Evolutionary conservation across 2,329 filamentous ascomycete species (phyloP), one percentile per base, ranked within the genome.

Genomic region (Davidsoniella eucalypti): DNA sequence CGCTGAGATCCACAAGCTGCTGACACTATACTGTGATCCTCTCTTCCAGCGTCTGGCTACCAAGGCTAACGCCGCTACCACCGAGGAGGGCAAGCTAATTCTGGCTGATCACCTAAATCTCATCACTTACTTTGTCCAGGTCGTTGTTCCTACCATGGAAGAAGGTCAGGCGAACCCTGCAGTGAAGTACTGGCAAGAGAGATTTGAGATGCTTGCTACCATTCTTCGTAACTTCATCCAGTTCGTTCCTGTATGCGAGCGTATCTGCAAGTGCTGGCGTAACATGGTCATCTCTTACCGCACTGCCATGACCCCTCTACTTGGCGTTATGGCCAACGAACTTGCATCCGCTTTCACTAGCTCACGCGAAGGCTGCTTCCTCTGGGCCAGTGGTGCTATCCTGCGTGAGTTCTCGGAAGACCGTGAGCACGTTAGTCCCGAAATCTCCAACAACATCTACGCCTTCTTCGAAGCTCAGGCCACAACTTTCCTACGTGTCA

Each of bases 301-400:
- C 56, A 92, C 83, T 2, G 84, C 84, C 47, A 94, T 93, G 71
- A 78, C 83, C 12, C 87, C 90, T 21, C 68, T 98, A 43, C 73
- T 98, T 42, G 84, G 84, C 1, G 75, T 79, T 17, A 79, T 98
- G 65, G 93, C 92, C 16, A 84, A 90, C 58, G 93, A 90, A 64
- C 75, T 98, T 52, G 86, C 86, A 1, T 75, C 73, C 55, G 88
- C 90, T 4, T 98, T 98, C 62, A 75, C 83, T 50, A 74, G 76
- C 16, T 95, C 90, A 9, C 78, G 81, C 54, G 90, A 98, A 65
- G 92, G 92, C 10, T 95, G 90, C 63, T 98, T 98, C 72, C 72
- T 98, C n/a, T 98, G 92, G 92, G 90, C 92, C 1, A 95, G 90
- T 2, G 85, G 88, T 56, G 87, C 90, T 7, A 93, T 98, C 55